phyloP scores from a whole-genome alignment of 2,329 filamentous ascomycete genomes.

The Pseudovirgaria hyperparasitica region DNA sequence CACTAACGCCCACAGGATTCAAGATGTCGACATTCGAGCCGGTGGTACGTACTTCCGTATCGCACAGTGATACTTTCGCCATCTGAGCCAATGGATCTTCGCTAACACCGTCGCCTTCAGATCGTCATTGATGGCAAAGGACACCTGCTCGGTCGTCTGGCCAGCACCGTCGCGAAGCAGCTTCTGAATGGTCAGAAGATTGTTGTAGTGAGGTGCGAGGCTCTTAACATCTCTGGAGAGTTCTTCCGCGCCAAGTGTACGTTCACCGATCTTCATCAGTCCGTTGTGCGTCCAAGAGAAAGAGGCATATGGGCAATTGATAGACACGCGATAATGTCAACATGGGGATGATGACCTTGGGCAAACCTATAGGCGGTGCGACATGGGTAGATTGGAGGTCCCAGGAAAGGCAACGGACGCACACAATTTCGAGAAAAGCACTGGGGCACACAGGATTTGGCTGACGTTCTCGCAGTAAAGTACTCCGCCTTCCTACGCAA shows the following conservation, averaged over 20 bases:
- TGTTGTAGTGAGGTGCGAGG: conserved; percentile 96
- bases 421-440: too few relatives aligned
- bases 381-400: too few relatives aligned
- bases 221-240: conserved; percentile 99
- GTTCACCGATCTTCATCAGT: conserved; percentile 38
- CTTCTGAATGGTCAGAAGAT: conserved; percentile 99
- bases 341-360: background rate
- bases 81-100: conserved; percentile 5
- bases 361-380: background rate
- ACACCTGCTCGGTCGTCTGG: conserved; percentile 97
- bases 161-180: conserved; percentile 97
- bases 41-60: conserved; percentile 49
- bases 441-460: conserved; percentile 13
- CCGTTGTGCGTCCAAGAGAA: conserved; percentile 8
- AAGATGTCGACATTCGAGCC: conserved; percentile 56
- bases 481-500: conserved; percentile 99
- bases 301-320: background rate
- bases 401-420: too few relatives aligned
- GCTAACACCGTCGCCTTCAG: conserved; percentile 36
- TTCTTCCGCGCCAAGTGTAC: conserved; percentile 99
- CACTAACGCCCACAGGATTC: conserved; percentile 10
- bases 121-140: conserved; percentile 99
- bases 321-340: background rate
- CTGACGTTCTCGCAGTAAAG: conserved; percentile 64
- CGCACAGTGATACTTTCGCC: conserved; percentile 6